A percentile compares a stretch with the other conserved stretches of the same genome.
Evolutionary conservation across 371 early-diverging fungal genomes (phyloP).

Genomic region (Lichtheimia corymbifera): DNA sequence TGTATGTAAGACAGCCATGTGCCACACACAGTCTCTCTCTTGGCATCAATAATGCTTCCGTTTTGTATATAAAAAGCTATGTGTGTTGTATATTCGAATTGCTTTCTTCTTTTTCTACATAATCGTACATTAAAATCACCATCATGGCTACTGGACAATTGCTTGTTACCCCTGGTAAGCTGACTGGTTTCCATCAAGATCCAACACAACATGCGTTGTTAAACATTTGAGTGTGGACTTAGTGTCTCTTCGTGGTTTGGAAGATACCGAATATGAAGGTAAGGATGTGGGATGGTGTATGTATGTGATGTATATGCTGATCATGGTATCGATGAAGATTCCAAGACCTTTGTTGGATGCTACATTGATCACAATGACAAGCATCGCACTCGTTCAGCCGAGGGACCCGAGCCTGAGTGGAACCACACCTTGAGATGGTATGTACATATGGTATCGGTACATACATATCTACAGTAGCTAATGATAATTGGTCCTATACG

Average conservation of each 20-base stretch:
- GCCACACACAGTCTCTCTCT: neutral
- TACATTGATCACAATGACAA: slow-evolving; percentile 38
- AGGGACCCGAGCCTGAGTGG: slow-evolving; percentile 40
- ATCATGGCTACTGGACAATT: slow-evolving; percentile 9
- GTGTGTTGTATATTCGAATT: neutral
- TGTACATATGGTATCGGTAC: neutral
- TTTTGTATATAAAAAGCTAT: neutral
- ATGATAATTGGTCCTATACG: no score
- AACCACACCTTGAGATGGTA: slow-evolving; percentile 36
- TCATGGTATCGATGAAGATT: slow-evolving; percentile 11
- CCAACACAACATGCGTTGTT: no score
- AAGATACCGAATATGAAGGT: slow-evolving; percentile 15
- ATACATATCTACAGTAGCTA: neutral
- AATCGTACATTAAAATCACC: neutral
- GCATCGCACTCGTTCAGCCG: slow-evolving; percentile 38
- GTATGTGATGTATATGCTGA: neutral
- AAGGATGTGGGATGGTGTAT: neutral
- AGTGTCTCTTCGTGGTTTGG: slow-evolving; percentile 16
- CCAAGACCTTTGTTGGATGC: slow-evolving; percentile 36
- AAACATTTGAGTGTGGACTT: neutral
- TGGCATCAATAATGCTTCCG: neutral
- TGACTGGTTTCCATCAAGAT: no score
- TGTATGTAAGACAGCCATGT: slow-evolving; percentile 1
- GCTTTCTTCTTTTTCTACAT: slow-evolving; percentile 5
- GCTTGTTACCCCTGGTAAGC: slow-evolving; percentile 4